Conservation (phyloP, 495 filamentous ascomycete species). For the Podospora didyma region DNA sequence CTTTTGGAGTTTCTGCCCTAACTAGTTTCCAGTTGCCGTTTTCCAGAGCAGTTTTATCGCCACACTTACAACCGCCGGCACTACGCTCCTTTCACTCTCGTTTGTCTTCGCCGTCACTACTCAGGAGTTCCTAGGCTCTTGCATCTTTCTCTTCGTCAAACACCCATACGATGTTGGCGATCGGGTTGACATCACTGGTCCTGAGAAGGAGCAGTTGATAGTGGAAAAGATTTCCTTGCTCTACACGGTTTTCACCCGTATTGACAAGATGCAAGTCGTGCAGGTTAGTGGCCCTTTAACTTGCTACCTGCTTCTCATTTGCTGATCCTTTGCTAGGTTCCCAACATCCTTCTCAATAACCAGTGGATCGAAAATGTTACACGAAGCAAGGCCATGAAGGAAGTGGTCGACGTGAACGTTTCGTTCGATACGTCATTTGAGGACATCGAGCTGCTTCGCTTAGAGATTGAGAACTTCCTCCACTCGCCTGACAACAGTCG, state of each 20-base stretch:
- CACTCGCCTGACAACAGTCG: slow-evolving; percentile 80
- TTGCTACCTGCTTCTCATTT: background rate
- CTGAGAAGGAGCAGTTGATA: slow-evolving; percentile 59
- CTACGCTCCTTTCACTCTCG: slow-evolving; percentile 86
- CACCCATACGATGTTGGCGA: slow-evolving; percentile 89
- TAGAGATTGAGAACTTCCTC: slow-evolving; percentile 81
- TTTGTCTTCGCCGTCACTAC: slow-evolving; percentile 90
- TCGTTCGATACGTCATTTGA: slow-evolving; percentile 82
- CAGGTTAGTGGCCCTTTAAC: slow-evolving; percentile 40
- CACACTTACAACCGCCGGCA: slow-evolving; percentile 90
- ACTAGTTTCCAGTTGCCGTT: slow-evolving; percentile 59
- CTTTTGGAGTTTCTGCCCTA: slow-evolving; percentile 1
- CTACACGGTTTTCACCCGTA: slow-evolving; percentile 86
- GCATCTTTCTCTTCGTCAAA: slow-evolving; percentile 98
- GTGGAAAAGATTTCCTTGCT: slow-evolving; percentile 94
- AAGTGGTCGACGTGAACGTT: slow-evolving; percentile 73
- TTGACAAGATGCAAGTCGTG: slow-evolving; percentile 75
- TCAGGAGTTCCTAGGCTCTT: slow-evolving; percentile 91
- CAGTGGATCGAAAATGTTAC: slow-evolving; percentile 92
- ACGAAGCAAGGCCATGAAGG: slow-evolving; percentile 86
- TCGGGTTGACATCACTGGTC: slow-evolving; percentile 75
- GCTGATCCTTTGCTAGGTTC: slow-evolving; percentile 42
- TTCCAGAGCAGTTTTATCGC: slow-evolving; percentile 79
- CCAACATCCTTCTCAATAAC: slow-evolving; percentile 86
- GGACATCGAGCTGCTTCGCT: slow-evolving; percentile 75